Conservation (phyloP, 352 stramenopile species). For the Plasmopara viticola region DNA sequence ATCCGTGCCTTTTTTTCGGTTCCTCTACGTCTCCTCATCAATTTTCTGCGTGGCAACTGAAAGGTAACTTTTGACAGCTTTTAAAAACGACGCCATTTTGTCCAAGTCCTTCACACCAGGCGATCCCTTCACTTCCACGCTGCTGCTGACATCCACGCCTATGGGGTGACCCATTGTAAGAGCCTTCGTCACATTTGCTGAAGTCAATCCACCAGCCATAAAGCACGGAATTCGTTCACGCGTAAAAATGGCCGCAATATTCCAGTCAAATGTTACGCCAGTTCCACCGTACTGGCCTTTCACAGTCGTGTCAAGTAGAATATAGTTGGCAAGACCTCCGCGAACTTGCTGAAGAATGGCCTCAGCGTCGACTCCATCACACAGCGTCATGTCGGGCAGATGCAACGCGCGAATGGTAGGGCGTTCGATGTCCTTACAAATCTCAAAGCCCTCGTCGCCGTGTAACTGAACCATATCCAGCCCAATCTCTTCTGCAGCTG, state of each 20-base stretch:
- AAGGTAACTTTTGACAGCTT: slow-evolving; percentile 46
- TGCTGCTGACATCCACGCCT: slow-evolving; percentile 95
- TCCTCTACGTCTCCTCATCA: too few relatives aligned
- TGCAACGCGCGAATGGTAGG: slow-evolving; percentile 92
- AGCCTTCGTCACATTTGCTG: slow-evolving; percentile 91
- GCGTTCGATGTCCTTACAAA: slow-evolving; percentile 76
- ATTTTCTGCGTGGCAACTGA: too few relatives aligned
- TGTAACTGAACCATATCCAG: slow-evolving; percentile 98
- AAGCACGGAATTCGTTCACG: slow-evolving; percentile 90
- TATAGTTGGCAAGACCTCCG: slow-evolving; percentile 65
- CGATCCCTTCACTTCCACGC: slow-evolving; percentile 86
- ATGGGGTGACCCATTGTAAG: slow-evolving; percentile 77
- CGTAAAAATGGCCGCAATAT: slow-evolving; percentile 88
- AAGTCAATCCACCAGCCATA: slow-evolving; percentile 93
- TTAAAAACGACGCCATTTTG: slow-evolving; percentile 58
- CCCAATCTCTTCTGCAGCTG: slow-evolving; percentile 82
- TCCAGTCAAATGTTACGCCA: slow-evolving; percentile 95
- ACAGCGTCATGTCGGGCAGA: slow-evolving; percentile 80
- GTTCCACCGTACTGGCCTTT: slow-evolving; percentile 91
- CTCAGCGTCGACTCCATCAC: slow-evolving; percentile 43
- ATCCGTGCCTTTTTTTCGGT: too few relatives aligned
- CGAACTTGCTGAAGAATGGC: slow-evolving; percentile 60
- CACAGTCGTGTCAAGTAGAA: slow-evolving; percentile 96
- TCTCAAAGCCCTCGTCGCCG: slow-evolving; percentile 90
- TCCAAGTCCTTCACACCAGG: slow-evolving; percentile 59